These are phyloP conservation scores for Syncephalastrum monosporum DNA, from an alignment of 371 early-diverging fungal genomes.

Conservation along the genomic window DNA sequence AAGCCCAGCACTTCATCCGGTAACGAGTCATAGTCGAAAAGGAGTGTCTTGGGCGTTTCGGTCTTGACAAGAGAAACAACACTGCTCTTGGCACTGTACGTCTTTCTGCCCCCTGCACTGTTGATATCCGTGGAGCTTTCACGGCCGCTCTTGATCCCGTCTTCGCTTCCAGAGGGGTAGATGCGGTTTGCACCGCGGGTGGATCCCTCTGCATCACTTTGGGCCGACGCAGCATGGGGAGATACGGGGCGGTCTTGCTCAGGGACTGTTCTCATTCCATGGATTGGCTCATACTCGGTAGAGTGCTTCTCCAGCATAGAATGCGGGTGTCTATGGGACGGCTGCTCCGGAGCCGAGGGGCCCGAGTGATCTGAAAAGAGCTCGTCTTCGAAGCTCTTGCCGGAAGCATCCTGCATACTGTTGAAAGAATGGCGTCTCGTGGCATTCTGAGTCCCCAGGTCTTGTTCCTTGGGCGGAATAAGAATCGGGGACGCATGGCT, in stretches of 20 bases:
- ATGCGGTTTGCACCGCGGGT: not conserved
- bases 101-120: not conserved
- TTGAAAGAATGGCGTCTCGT: no score
- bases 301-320: no score
- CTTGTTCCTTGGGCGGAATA: not conserved
- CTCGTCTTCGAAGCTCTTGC: no score
- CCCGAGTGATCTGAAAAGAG: no score
- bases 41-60: constrained; percentile 4
- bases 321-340: no score
- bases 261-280: no score
- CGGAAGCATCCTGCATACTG: no score
- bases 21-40: constrained; percentile 35
- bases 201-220: no score
- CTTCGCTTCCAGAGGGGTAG: constrained; percentile 11
- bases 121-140: constrained; percentile 7
- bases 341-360: no score
- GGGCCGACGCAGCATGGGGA: no score
- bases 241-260: no score
- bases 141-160: constrained; percentile 14
- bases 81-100: not conserved
- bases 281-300: no score
- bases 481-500: not conserved
- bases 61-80: not conserved
- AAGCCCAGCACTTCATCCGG: constrained; percentile 26
- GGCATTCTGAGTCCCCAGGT: not conserved